These are phyloP conservation scores for Lachnellula suecica DNA, from an alignment of 2,329 filamentous ascomycete genomes.

Conservation along the genomic window DNA sequence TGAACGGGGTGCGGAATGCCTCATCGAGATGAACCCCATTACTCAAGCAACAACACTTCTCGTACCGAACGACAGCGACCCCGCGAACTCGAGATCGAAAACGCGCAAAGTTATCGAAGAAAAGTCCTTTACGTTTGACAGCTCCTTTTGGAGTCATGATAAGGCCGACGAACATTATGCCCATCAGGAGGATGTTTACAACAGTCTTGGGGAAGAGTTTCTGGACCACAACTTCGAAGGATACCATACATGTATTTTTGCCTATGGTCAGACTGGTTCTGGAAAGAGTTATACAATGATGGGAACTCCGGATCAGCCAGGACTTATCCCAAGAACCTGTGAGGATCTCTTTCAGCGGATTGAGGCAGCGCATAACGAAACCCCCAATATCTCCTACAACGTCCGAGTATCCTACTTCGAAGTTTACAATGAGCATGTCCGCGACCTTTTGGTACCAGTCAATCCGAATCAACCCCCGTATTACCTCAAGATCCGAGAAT, in stretches of 20 bases:
- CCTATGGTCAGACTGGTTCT: conserved; percentile 95
- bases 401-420: conserved; percentile 98
- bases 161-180: conserved; percentile 81
- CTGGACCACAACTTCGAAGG: conserved; percentile 99
- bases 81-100: conserved; percentile 57
- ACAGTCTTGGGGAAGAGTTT: conserved; percentile 91
- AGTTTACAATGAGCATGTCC: conserved; percentile 98
- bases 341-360: conserved; percentile 95
- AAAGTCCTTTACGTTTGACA: conserved; percentile 93
- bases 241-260: conserved; percentile 99
- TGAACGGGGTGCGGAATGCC: conserved; percentile 76
- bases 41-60: conserved; percentile 82
- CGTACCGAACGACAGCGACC: conserved; percentile 60
- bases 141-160: conserved; percentile 96
- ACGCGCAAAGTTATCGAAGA: conserved; percentile 78
- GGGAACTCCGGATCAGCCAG: conserved; percentile 81
- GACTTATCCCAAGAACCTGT: conserved; percentile 91
- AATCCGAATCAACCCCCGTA: conserved; percentile 71
- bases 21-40: conserved; percentile 87
- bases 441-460: conserved; percentile 82
- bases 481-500: conserved; percentile 97
- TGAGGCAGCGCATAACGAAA: conserved; percentile 69
- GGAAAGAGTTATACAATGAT: conserved; percentile 99
- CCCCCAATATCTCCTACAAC: conserved; percentile 91
- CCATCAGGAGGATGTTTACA: conserved; percentile 89